Evolutionary conservation across 2,329 filamentous ascomycete genomes (phyloP).

Genomic region (Botryotinia convoluta): DNA sequence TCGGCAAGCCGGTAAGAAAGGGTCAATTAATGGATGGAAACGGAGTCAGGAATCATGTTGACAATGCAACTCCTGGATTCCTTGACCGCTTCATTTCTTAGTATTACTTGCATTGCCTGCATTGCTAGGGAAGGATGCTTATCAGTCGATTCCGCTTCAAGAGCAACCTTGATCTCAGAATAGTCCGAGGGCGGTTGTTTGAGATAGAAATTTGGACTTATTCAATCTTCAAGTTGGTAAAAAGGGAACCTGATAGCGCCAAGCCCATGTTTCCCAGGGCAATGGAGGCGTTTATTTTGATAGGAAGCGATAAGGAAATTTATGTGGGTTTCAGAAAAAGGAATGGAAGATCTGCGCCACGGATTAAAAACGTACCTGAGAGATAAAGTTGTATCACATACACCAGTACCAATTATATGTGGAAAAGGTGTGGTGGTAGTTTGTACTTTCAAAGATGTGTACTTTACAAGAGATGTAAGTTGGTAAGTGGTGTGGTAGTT

Average conservation of each 20-base stretch:
- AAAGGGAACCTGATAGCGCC: background rate
- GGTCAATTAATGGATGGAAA: background rate
- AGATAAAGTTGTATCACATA: background rate
- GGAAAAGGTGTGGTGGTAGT: background rate
- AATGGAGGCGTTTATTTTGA: constrained; percentile 18
- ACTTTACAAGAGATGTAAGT: background rate
- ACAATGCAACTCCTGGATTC: constrained; percentile 13
- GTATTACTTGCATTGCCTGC: constrained; percentile 16
- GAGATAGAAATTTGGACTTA: constrained; percentile 8
- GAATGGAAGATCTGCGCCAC: constrained; percentile 12
- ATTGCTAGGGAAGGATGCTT: constrained; percentile 14
- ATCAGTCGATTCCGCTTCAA: constrained; percentile 9
- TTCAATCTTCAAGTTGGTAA: background rate
- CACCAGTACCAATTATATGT: background rate
- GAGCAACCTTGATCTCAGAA: background rate
- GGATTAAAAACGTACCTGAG: constrained; percentile 10
- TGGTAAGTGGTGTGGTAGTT: background rate
- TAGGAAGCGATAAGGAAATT: constrained; percentile 19
- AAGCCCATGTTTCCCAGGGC: background rate
- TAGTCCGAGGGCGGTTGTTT: constrained; percentile 6
- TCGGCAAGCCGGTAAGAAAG: background rate
- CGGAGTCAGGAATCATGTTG: constrained; percentile 3
- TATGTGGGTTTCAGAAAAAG: constrained; percentile 6
- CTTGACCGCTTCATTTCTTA: constrained; percentile 18
- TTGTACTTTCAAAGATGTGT: background rate